These are phyloP conservation scores for Penicillium salamii DNA, from an alignment of 495 filamentous ascomycete species.

Conservation along the genomic window DNA sequence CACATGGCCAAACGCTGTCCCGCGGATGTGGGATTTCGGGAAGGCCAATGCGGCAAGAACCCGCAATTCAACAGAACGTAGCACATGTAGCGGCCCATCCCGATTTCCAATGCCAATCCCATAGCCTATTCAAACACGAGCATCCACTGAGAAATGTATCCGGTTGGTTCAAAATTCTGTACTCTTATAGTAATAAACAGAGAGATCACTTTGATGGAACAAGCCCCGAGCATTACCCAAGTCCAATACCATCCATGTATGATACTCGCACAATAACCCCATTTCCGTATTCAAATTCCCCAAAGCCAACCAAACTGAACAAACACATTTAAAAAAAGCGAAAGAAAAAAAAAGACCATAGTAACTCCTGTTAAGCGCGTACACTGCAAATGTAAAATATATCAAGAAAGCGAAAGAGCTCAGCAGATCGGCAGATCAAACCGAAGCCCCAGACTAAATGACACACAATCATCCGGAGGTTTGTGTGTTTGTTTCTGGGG, in stretches of 20 bases:
- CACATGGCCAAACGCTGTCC: constrained; percentile 11
- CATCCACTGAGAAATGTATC: not conserved
- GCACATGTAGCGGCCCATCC: not conserved
- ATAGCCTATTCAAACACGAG: not conserved
- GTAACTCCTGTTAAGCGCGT: not conserved
- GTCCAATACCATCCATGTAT: constrained; percentile 2
- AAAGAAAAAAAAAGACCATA: not conserved
- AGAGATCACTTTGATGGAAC: not conserved
- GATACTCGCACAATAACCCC: not conserved
- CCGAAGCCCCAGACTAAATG: not conserved
- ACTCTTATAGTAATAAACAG: constrained; percentile 1
- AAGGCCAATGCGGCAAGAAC: constrained; percentile 8
- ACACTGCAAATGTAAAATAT: not conserved
- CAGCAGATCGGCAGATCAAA: no score
- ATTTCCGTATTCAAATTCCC: not conserved
- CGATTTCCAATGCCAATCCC: not conserved
- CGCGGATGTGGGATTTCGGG: constrained; percentile 2
- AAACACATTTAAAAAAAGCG: no score
- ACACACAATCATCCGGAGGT: not conserved
- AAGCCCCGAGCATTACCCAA: not conserved
- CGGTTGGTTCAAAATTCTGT: constrained; percentile 8
- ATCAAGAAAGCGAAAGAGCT: not conserved
- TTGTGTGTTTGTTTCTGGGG: no score
- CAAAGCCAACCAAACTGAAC: not conserved
- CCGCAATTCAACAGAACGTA: constrained; percentile 3